Evolutionary conservation across 257 asterid species (phyloP), one percentile per base, ranked within the genome.

Genomic region (Oldenlandia corymbosa): DNA sequence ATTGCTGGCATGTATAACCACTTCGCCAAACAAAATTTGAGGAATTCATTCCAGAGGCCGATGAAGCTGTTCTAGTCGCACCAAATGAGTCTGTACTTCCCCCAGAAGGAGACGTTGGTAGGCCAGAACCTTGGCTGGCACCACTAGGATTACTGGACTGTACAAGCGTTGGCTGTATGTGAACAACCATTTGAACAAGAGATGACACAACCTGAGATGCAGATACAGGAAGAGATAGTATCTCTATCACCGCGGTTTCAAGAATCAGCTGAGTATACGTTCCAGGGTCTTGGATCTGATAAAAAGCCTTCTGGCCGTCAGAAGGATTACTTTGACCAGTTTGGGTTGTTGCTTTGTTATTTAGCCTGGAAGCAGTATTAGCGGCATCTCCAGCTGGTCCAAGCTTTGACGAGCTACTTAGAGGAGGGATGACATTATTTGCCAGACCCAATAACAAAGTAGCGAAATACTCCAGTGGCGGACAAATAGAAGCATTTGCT

Each of bases 81-180:
- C 93, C 85, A 65, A 90, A 56, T 58, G 97, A 93, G 75, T 93
- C 97, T 13, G 90, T 83, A 77, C 99, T 92, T 55, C 99, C 99
- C 53, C 97, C 97, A 43, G 97, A 93, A 67, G 99, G 97, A 75
- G 99, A 93, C 66, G 99, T 85, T 64, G 99, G 97, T 84, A 85
- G 70, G 76, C 83, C 78, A 58, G 94, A 83, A 72, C 92, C 70
- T 76, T 88, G 96, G 66, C 95, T 85, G 49, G 57, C 76, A 21
- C 82, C 63, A 42, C 70, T 66, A 34, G 92, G 74, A 71, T 74
- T 89, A 86, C 91, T 81, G 60, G 97, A 92, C 68, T 92, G 99
- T 66, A 89, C 90, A 55, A 89, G 91, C 52, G 95, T 85, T 28
- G 97, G 98, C 66, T 88, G 97, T 73, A 92, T 89, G 84, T 87